Conservation (phyloP, 2,329 filamentous ascomycete species). For the Trichoderma guizhouense region DNA sequence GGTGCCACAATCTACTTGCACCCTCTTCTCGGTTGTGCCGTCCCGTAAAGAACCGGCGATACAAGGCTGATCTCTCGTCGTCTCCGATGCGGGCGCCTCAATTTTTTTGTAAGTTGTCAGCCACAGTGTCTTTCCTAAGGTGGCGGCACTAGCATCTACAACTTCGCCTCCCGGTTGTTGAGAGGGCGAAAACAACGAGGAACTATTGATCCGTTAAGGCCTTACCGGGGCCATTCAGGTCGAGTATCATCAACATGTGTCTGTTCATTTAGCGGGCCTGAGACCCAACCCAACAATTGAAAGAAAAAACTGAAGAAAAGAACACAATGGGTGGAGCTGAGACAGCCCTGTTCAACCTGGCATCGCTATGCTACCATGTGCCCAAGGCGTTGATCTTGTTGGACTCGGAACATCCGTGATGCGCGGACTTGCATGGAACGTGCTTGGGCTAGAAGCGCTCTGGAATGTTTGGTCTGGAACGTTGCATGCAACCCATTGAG, state of each 20-base stretch:
- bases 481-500: not conserved
- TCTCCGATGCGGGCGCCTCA: constrained; percentile 11
- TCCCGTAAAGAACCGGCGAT: constrained; percentile 9
- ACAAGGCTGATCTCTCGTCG: constrained; percentile 5
- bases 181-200: not conserved
- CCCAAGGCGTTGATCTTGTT: not conserved
- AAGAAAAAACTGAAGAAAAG: not conserved
- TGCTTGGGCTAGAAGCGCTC: not conserved
- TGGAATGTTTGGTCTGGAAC: constrained; percentile 2
- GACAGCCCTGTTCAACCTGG: not conserved
- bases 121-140: not conserved
- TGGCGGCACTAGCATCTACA: not conserved
- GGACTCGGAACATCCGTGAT: not conserved
- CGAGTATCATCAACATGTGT: not conserved
- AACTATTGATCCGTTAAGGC: not conserved
- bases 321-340: constrained; percentile 13
- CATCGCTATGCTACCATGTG: not conserved
- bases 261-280: not conserved
- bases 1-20: not conserved
- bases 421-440: not conserved
- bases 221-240: not conserved
- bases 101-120: not conserved
- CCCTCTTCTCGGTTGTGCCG: constrained; percentile 5
- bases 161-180: not conserved
- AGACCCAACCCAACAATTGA: not conserved